A percentile compares a stretch with the other conserved stretches of the same genome.
phyloP scores from a whole-genome alignment of 106 monocot species.

The Hemerocallis citrina region DNA sequence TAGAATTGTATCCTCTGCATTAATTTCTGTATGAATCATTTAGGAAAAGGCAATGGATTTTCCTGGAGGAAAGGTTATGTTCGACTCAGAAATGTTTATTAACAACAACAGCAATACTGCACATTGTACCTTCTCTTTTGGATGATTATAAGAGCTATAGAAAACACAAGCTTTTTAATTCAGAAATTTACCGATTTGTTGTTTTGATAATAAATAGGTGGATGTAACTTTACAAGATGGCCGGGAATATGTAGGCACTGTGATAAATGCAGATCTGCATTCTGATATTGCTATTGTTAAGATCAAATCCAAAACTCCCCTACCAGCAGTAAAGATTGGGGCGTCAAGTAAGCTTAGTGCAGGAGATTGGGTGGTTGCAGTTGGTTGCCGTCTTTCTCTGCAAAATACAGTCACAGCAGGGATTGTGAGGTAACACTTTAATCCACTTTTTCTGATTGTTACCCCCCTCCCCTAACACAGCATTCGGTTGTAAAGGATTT shows the following conservation, averaged over 20 bases:
- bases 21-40: too few relatives aligned
- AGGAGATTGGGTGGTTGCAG: conserved; percentile 86
- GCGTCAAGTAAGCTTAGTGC: conserved; percentile 58
- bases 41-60: too few relatives aligned
- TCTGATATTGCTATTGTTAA: conserved; percentile 93
- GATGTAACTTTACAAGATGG: conserved; percentile 95
- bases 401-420: conserved; percentile 92
- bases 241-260: conserved; percentile 56
- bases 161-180: too few relatives aligned
- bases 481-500: not conserved
- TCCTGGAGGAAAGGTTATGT: too few relatives aligned
- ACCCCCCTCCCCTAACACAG: too few relatives aligned
- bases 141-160: too few relatives aligned
- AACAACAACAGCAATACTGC: too few relatives aligned
- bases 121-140: too few relatives aligned
- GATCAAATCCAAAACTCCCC: conserved; percentile 68
- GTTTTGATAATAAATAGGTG: conserved; percentile 36
- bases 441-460: not conserved
- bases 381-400: conserved; percentile 83
- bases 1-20: too few relatives aligned
- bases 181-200: too few relatives aligned
- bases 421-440: conserved; percentile 66
- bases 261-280: conserved; percentile 64
- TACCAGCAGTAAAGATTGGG: conserved; percentile 75
- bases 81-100: too few relatives aligned